These are phyloP conservation scores for Shiraia bambusicola DNA, from an alignment of 2,329 filamentous ascomycete species.

Conservation along the genomic window DNA sequence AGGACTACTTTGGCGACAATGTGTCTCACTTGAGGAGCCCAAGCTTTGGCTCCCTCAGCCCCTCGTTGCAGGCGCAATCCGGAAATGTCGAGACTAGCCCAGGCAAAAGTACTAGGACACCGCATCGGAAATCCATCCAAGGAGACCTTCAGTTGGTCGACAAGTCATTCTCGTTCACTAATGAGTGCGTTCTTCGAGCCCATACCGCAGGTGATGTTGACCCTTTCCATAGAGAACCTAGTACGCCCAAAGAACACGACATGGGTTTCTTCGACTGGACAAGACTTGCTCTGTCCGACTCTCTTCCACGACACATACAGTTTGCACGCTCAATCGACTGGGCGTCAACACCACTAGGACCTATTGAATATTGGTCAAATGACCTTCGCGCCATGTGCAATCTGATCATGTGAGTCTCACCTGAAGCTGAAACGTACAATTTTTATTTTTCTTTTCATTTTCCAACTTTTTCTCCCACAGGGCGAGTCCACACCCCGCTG, in stretches of 20 bases:
- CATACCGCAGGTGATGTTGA: slow-evolving; percentile 45
- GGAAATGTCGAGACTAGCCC: slow-evolving; percentile 3
- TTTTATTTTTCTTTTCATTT: slow-evolving; percentile 4
- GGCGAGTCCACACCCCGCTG: slow-evolving; percentile 56
- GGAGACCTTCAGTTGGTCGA: slow-evolving; percentile 24
- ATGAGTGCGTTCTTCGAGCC: slow-evolving; percentile 47
- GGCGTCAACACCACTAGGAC: slow-evolving; percentile 70
- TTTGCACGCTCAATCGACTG: slow-evolving; percentile 74
- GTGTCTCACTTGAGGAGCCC: slow-evolving; percentile 11
- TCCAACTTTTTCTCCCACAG: slow-evolving; percentile 17
- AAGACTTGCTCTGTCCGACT: slow-evolving; percentile 62
- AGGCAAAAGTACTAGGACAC: slow-evolving; percentile 3
- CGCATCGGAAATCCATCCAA: slow-evolving; percentile 14
- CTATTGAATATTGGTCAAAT: slow-evolving; percentile 71
- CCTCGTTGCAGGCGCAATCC: slow-evolving; percentile 7
- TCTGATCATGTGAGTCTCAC: slow-evolving; percentile 63
- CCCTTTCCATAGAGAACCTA: slow-evolving; percentile 38
- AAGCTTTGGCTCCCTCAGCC: slow-evolving; percentile 14
- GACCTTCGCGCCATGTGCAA: slow-evolving; percentile 79
- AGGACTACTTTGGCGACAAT: slow-evolving; percentile 48
- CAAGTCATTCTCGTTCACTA: slow-evolving; percentile 33
- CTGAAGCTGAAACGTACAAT: neutral
- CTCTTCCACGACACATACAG: slow-evolving; percentile 68
- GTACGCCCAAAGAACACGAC: slow-evolving; percentile 30
- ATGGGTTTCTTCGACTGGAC: slow-evolving; percentile 79